phyloP scores from a whole-genome alignment of 768 basidiomycete species.

The Lactifluus rugatus region DNA sequence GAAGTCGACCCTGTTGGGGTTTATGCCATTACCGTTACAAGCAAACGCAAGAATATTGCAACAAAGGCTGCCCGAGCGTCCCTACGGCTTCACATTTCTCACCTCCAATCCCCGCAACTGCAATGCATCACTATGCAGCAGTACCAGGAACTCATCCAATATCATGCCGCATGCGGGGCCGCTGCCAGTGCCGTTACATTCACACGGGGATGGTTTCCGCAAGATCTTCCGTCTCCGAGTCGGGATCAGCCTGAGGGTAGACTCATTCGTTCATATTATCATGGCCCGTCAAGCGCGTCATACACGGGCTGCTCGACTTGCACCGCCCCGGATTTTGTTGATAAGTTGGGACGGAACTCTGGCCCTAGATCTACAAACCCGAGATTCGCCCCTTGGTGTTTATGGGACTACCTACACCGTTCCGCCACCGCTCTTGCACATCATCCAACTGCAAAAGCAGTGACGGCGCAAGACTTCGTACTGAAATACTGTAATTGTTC shows the following conservation, averaged over 20 bases:
- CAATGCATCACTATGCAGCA: neutral
- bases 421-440: neutral
- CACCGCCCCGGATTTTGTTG: neutral
- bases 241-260: no score
- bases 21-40: constrained; percentile 1
- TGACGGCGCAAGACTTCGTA: neutral
- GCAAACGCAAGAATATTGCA: neutral
- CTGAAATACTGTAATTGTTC: neutral
- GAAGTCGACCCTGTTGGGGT: constrained; percentile 10
- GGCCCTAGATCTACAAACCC: no score
- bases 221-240: no score
- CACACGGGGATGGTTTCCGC: neutral
- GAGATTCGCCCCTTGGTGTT: neutral
- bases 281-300: no score
- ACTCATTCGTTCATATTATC: no score
- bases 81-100: neutral
- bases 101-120: neutral
- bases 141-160: neutral
- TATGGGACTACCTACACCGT: constrained; percentile 1
- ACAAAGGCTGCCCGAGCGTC: neutral
- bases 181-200: neutral
- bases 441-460: neutral
- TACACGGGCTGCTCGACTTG: no score
- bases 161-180: neutral
- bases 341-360: no score